Conservation (phyloP, 225 moss, liverwort and hornwort genomes). For the Sphagnum contortum region DNA sequence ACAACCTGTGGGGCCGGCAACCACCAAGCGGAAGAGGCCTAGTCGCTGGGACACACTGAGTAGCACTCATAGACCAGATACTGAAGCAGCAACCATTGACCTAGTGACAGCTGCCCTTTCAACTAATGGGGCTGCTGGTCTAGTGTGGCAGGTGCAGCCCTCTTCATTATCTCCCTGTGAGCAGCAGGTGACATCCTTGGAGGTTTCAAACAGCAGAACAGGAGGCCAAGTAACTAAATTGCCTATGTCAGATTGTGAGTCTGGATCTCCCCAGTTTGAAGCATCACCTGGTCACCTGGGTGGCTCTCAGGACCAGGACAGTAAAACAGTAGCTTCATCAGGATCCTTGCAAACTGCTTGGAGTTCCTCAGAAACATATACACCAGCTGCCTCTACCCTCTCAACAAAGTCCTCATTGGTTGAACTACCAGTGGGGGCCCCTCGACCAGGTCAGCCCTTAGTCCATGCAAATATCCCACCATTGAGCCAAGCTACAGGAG, state of each 20-base stretch:
- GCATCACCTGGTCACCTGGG: not conserved
- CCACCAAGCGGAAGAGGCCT: conserved; percentile 34
- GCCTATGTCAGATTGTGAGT: not conserved
- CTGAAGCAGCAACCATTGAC: conserved; percentile 3
- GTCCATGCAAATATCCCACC: not conserved
- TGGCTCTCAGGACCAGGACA: conserved; percentile 8
- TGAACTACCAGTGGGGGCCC: conserved; percentile 12
- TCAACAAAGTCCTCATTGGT: conserved; percentile 7
- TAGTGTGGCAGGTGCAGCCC: not conserved
- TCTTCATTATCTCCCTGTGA: not conserved
- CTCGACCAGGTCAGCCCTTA: conserved; percentile 11
- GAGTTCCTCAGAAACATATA: conserved; percentile 6
- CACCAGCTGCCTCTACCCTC: conserved; percentile 13
- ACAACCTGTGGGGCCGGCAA: conserved; percentile 5
- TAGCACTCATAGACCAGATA: conserved; percentile 3
- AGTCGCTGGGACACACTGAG: conserved; percentile 44
- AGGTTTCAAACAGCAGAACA: not conserved
- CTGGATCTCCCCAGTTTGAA: conserved; percentile 2
- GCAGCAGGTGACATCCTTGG: not conserved
- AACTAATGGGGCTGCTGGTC: not conserved
- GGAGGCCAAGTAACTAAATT: not conserved
- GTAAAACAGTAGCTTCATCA: conserved; percentile 2
- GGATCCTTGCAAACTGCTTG: conserved; percentile 4
- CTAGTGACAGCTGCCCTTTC: not conserved
- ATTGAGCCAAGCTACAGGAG: conserved; percentile 3